Evolutionary conservation across 371 early-diverging fungal species (phyloP).

Genomic region (Thermomucor indicae-seudaticae): DNA sequence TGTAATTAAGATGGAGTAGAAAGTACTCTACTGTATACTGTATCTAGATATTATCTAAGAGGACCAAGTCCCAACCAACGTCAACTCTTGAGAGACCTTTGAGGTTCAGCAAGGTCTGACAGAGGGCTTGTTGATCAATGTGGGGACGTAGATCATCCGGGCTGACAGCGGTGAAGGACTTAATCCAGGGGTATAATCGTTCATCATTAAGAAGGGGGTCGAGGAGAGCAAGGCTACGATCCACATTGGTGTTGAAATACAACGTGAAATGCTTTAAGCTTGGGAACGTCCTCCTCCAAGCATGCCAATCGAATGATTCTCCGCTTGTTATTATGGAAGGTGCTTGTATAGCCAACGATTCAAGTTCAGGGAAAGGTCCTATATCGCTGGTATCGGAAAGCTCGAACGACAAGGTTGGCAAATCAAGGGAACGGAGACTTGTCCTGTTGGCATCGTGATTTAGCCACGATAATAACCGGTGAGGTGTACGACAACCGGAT

Average conservation of each 20-base stretch:
- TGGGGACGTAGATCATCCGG: slow-evolving; percentile 15
- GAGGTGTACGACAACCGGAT: too few species aligned
- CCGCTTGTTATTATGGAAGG: not conserved
- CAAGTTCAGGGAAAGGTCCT: slow-evolving; percentile 12
- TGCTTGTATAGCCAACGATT: slow-evolving; percentile 7
- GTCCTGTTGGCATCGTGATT: not conserved
- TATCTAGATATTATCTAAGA: too few species aligned
- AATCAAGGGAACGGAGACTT: slow-evolving; percentile 3
- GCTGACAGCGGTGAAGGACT: slow-evolving; percentile 18
- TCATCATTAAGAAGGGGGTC: slow-evolving; percentile 19
- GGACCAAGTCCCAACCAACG: slow-evolving; percentile 39
- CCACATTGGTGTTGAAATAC: slow-evolving; percentile 7
- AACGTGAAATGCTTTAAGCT: slow-evolving; percentile 15
- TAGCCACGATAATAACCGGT: too few species aligned
- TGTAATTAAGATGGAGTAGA: too few species aligned
- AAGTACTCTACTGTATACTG: too few species aligned
- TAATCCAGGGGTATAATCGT: slow-evolving; percentile 30
- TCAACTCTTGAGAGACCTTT: slow-evolving; percentile 27
- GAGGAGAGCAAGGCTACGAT: slow-evolving; percentile 6
- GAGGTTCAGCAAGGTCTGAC: slow-evolving; percentile 15
- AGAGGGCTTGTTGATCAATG: slow-evolving; percentile 19
- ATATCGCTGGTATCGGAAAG: slow-evolving; percentile 13
- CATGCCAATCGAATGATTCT: slow-evolving; percentile 13
- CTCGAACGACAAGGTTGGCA: slow-evolving; percentile 25
- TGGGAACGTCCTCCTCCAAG: slow-evolving; percentile 18